Base-by-base conservation (phyloP, 2,329 filamentous ascomycete genomes). In the Hypoxylon sp. region DNA sequence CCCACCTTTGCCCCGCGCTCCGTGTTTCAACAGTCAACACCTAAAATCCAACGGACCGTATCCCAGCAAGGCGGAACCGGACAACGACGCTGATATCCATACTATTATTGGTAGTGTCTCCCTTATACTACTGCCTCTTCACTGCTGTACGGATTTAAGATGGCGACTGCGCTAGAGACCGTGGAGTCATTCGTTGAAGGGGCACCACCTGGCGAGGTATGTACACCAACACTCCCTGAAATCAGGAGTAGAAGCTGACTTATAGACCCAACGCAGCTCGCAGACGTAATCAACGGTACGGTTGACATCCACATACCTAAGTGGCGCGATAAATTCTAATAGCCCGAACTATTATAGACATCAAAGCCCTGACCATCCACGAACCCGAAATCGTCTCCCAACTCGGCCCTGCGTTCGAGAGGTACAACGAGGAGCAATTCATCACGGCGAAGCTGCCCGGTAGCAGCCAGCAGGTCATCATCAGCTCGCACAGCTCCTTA, bases 391-490 rank as follows among this genome's bases (percentile, higher is more conserved):
- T 96, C 69, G 83, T 95, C 61, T 83, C 89, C 67, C 90, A 92
- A 71, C 91, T 98, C 59, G 88, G 86, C 6, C 92, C 94, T 0
- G 94, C 96, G 0, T 97, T 97, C 80, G 86, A 95, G 82, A 94
- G 92, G 82, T 98, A 99, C 87, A 98, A 98, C 77, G 95, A 99
- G 82, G 92, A 95, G 81, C 96, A 99, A 82, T 92, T 98, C 80
- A 84, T 90, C 54, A 94, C 94, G 14, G 91, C 93, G 69, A 97
- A 97, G 86, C 88, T 99, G 62, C 95, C 95, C 0, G 94, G 94
- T 31, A 89, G 92, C 78, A 95, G 90, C 80, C 90, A 94, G 80
- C 83, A 91, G 82, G 94, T 97, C 70, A 88, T 98, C 73, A 87
- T 99, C 78, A 98, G 94, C 85, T 86, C 90, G 63, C 91, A 97